phyloP scores from a whole-genome alignment of 2,329 filamentous ascomycete species.

The Paecilomyces dactylethromorphus region DNA sequence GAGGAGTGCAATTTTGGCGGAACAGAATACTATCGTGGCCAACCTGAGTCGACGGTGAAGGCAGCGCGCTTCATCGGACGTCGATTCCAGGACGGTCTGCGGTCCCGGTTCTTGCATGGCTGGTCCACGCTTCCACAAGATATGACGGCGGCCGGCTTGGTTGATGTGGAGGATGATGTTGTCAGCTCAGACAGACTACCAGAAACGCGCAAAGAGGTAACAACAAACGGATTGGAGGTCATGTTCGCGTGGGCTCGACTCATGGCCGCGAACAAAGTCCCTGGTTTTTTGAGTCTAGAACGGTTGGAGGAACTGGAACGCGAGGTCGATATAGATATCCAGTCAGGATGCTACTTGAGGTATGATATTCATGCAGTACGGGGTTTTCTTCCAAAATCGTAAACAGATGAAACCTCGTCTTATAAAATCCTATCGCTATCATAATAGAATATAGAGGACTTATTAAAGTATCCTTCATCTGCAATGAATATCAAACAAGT shows the following conservation, averaged over 20 bases:
- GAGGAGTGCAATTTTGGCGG: slow-evolving; percentile 8
- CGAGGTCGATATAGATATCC: slow-evolving; percentile 2
- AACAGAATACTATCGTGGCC: not conserved
- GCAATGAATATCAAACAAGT: too few relatives aligned
- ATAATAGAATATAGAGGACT: too few relatives aligned
- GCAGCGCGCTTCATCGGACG: not conserved
- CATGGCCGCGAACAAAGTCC: not conserved
- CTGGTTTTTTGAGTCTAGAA: not conserved
- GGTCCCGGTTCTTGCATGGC: not conserved
- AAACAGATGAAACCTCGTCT: too few relatives aligned
- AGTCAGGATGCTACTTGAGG: slow-evolving; percentile 7
- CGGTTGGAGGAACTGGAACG: slow-evolving; percentile 4
- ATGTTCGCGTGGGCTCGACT: not conserved
- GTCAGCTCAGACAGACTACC: slow-evolving; percentile 2
- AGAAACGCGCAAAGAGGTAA: not conserved
- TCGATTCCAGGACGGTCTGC: not conserved
- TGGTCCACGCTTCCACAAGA: not conserved
- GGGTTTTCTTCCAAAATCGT: too few relatives aligned
- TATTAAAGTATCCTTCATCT: too few relatives aligned
- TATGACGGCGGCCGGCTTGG: not conserved
- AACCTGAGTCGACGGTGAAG: not conserved
- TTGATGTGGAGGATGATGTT: not conserved
- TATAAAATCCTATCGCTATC: too few relatives aligned
- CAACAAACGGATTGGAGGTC: not conserved
- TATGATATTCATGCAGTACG: slow-evolving; percentile 4